These are phyloP conservation scores for Albugo laibachii DNA, from an alignment of 352 stramenopile species.

Conservation along the genomic window DNA sequence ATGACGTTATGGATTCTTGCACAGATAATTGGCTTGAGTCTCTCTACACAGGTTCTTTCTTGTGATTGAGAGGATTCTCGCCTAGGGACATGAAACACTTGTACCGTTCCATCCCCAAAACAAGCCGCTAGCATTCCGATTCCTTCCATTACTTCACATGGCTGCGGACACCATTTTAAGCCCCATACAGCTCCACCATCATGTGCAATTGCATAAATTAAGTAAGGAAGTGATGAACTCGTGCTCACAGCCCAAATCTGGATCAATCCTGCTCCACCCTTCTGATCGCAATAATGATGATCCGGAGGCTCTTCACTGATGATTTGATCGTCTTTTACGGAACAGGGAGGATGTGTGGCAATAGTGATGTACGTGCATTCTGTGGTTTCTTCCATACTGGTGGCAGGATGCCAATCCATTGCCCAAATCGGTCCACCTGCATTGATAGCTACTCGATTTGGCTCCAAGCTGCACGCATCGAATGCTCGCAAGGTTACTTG, in stretches of 20 bases:
- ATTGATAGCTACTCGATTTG: conserved; percentile 29
- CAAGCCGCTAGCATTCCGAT: conserved; percentile 43
- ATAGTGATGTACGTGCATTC: conserved; percentile 43
- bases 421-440: conserved; percentile 55
- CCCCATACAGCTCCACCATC: conserved; percentile 57
- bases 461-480: not conserved
- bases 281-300: conserved; percentile 48
- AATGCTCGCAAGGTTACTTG: too few species aligned
- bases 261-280: conserved; percentile 28
- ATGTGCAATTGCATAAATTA: conserved; percentile 65
- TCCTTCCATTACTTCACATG: conserved; percentile 9
- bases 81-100: conserved; percentile 40
- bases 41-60: conserved; percentile 16
- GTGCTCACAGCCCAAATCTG: conserved; percentile 48
- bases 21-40: conserved; percentile 19
- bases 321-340: conserved; percentile 23
- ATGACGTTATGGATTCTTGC: conserved; percentile 24
- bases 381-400: conserved; percentile 2
- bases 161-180: conserved; percentile 51
- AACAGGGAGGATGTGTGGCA: conserved; percentile 45
- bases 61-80: not conserved
- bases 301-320: conserved; percentile 45
- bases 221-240: conserved; percentile 13
- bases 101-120: conserved; percentile 56
- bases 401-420: conserved; percentile 47